These are phyloP conservation scores for Pittosporum tobira DNA, from an alignment of 129 eudicot genomes.

Conservation along the genomic window DNA sequence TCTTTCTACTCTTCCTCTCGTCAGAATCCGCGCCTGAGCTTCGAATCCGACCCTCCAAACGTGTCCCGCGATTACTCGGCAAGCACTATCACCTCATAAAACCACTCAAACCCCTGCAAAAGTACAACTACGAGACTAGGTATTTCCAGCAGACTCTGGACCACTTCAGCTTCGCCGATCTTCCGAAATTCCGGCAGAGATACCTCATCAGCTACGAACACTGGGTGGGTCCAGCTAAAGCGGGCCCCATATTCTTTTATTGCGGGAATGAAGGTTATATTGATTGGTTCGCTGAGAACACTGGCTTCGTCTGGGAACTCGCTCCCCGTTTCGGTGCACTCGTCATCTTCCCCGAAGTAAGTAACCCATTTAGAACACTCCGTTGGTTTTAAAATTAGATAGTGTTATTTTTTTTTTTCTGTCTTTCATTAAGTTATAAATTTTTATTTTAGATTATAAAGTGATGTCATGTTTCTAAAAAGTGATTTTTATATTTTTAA, in stretches of 20 bases:
- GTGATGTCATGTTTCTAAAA: too few species aligned
- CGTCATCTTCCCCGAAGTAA: slow-evolving; percentile 81
- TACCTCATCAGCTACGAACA: slow-evolving; percentile 63
- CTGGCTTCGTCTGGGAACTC: slow-evolving; percentile 87
- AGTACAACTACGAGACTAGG: slow-evolving; percentile 51
- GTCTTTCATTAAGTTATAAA: too few species aligned
- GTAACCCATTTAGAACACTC: too few species aligned
- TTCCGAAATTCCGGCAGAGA: slow-evolving; percentile 59
- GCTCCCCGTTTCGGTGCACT: slow-evolving; percentile 72
- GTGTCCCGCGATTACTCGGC: slow-evolving; percentile 36
- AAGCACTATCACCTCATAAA: slow-evolving; percentile 23
- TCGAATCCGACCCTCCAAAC: slow-evolving; percentile 8
- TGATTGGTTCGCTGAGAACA: slow-evolving; percentile 82
- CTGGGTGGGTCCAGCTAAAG: slow-evolving; percentile 53
- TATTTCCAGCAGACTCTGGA: slow-evolving; percentile 57
- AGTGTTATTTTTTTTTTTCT: too few species aligned
- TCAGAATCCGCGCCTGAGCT: slow-evolving; percentile 16
- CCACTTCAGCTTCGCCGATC: slow-evolving; percentile 63
- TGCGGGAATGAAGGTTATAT: slow-evolving; percentile 96
- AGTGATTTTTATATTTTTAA: too few species aligned
- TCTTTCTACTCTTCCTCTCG: slow-evolving; percentile 7
- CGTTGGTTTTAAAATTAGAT: too few species aligned
- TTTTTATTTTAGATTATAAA: too few species aligned
- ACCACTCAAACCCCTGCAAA: slow-evolving; percentile 10
- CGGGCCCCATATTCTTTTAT: slow-evolving; percentile 71